Evolutionary conservation across 2,329 filamentous ascomycete genomes (phyloP).

Genomic region (Aspergillus calidoustus): DNA sequence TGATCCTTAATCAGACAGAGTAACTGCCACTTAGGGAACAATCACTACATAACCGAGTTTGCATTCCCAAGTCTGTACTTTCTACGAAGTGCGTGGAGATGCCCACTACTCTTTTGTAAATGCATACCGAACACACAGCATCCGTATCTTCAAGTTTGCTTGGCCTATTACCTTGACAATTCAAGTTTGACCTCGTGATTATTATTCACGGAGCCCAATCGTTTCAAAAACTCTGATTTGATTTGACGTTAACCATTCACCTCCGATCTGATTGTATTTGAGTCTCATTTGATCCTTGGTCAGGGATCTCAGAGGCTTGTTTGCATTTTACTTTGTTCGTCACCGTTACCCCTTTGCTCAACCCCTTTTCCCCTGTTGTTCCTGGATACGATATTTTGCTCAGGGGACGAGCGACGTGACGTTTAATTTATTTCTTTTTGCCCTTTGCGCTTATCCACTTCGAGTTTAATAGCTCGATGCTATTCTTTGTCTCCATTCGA

Average conservation of each 20-base stretch:
- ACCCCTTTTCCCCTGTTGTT: conserved; percentile 27
- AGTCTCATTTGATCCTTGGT: background rate
- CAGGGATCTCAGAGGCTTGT: conserved; percentile 8
- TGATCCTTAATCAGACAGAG: background rate
- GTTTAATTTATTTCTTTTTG: conserved; percentile 21
- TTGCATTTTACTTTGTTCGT: conserved; percentile 6
- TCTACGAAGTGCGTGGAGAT: no score
- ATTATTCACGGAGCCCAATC: background rate
- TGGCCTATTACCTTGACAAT: background rate
- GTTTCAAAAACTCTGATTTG: background rate
- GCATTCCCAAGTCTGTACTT: background rate
- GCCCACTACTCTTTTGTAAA: background rate
- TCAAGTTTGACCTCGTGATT: background rate
- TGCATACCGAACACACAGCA: no score
- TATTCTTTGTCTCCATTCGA: conserved; percentile 23
- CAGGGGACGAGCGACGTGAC: conserved; percentile 48
- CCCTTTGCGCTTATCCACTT: conserved; percentile 26
- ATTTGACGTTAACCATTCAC: background rate
- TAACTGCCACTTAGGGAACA: background rate
- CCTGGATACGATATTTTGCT: conserved; percentile 38
- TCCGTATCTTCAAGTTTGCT: no score
- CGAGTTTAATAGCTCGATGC: conserved; percentile 19
- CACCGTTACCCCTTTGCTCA: conserved; percentile 7
- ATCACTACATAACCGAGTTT: background rate
- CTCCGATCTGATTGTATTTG: background rate